Conservation (phyloP, 2,329 filamentous ascomycete species). For the Aspergillus spinulosporus region DNA sequence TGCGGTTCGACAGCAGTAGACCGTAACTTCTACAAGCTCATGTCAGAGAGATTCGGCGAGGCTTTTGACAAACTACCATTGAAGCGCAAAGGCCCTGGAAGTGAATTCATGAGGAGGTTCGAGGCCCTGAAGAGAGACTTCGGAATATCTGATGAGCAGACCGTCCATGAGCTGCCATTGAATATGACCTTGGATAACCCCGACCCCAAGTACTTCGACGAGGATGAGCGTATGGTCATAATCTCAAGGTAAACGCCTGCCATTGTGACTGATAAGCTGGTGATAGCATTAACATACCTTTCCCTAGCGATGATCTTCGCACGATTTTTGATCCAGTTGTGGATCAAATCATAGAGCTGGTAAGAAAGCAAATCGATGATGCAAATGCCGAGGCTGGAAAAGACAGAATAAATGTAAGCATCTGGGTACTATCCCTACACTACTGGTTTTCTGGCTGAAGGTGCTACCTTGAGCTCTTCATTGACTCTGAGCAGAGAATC, state of each 20-base stretch:
- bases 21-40: constrained; percentile 33
- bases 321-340: constrained; percentile 10
- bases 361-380: constrained; percentile 4
- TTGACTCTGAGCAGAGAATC: not conserved
- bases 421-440: not conserved
- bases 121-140: constrained; percentile 36
- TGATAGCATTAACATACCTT: not conserved
- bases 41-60: constrained; percentile 30
- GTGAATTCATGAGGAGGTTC: constrained; percentile 38
- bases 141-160: constrained; percentile 16
- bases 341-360: not conserved
- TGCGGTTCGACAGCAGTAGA: constrained; percentile 38
- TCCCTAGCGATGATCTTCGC: constrained; percentile 1
- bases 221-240: constrained; percentile 4
- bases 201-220: constrained; percentile 8
- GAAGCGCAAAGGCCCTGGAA: constrained; percentile 31
- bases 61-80: constrained; percentile 29
- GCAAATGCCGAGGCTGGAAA: not conserved
- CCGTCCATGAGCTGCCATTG: constrained; percentile 20
- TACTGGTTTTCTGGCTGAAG: not conserved
- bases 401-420: constrained; percentile 5
- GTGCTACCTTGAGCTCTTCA: too few relatives aligned
- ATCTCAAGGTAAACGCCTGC: not conserved
- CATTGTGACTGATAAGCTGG: not conserved
- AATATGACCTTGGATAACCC: constrained; percentile 12